Evolutionary conservation across 768 basidiomycete species (phyloP).

Genomic region (Trametes elegans): DNA sequence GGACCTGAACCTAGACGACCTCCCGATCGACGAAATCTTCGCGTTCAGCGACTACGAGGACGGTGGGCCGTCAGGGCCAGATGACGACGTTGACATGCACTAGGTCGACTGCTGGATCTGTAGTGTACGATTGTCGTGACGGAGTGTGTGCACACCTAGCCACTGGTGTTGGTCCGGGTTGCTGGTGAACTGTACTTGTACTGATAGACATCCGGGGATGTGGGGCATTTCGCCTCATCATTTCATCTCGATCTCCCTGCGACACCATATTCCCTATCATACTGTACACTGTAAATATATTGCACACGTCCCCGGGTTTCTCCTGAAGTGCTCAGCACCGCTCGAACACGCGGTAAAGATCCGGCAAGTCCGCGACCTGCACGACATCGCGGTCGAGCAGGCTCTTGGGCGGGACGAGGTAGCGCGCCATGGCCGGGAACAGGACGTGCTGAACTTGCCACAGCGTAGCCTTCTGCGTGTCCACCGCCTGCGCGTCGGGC

Average conservation of each 20-base stretch:
- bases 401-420: conserved; percentile 65
- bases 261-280: not conserved
- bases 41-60: conserved; percentile 30
- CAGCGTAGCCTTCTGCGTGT: conserved; percentile 48
- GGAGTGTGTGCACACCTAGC: not conserved
- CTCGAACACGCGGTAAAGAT: conserved; percentile 94
- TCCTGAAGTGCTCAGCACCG: conserved; percentile 57
- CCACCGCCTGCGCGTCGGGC: conserved; percentile 33
- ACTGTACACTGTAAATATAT: not conserved
- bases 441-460: conserved; percentile 93
- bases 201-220: not conserved
- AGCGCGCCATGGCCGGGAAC: conserved; percentile 82
- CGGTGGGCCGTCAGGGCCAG: conserved; percentile 1
- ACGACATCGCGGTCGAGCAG: conserved; percentile 73
- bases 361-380: conserved; percentile 86
- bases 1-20: conserved; percentile 29
- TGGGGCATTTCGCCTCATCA: not conserved
- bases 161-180: no score
- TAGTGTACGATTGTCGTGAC: no score
- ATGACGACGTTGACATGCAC: conserved; percentile 21
- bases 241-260: not conserved
- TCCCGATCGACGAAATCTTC: conserved; percentile 27
- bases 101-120: not conserved
- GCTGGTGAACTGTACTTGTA: not conserved
- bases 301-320: no score